phyloP scores from a whole-genome alignment of 257 asterid genomes.

The Nicotiana noctiflora region DNA sequence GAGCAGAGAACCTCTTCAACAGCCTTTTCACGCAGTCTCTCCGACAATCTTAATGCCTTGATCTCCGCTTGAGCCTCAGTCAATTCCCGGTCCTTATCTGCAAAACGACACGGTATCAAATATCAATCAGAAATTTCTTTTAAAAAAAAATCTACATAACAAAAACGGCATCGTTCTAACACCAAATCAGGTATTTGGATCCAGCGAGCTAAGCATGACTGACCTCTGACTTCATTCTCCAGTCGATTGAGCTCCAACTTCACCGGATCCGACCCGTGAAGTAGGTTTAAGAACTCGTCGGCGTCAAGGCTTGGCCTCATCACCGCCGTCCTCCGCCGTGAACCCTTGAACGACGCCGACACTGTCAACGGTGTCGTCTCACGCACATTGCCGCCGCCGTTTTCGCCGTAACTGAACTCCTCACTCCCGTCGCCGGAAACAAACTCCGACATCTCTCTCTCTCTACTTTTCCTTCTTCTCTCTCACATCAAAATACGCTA shows the following conservation, averaged over 20 bases:
- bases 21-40: conserved; percentile 79
- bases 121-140: background rate
- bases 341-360: conserved; percentile 74
- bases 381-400: conserved; percentile 43
- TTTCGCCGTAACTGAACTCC: conserved; percentile 47
- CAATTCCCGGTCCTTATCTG: conserved; percentile 85
- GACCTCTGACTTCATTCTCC: conserved; percentile 98
- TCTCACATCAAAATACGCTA: conserved; percentile 21
- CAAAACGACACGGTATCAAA: conserved; percentile 3
- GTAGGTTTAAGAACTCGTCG: conserved; percentile 85
- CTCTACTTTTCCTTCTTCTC: background rate
- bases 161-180: conserved; percentile 3
- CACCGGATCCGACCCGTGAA: conserved; percentile 99
- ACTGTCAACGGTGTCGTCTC: conserved; percentile 45
- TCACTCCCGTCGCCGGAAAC: conserved; percentile 62
- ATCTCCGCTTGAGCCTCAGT: conserved; percentile 86
- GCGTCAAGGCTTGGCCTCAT: conserved; percentile 85
- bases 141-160: background rate
- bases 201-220: conserved; percentile 44
- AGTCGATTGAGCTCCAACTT: conserved; percentile 97
- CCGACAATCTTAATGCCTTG: conserved; percentile 71
- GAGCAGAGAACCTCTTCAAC: conserved; percentile 76
- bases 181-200: conserved; percentile 52
- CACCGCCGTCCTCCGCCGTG: conserved; percentile 73
- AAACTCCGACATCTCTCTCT: conserved; percentile 75